These are phyloP conservation scores for Claviceps africana DNA, from an alignment of 2,329 filamentous ascomycete genomes.

Conservation along the genomic window DNA sequence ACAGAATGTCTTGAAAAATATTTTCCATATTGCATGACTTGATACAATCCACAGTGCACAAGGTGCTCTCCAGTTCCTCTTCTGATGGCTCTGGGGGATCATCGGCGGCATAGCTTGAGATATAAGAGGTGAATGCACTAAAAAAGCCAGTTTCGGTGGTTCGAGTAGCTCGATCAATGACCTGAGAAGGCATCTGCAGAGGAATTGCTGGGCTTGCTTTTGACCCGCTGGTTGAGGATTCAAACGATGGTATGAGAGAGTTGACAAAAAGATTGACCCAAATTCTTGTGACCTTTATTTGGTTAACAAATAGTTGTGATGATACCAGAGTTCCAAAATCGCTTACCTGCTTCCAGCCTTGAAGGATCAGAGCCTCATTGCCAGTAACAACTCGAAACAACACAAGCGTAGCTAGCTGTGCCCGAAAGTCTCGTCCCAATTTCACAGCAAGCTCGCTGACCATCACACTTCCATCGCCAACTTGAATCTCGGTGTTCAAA, in stretches of 20 bases:
- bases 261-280: conserved; percentile 95
- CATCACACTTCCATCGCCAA: conserved; percentile 86
- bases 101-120: conserved; percentile 96
- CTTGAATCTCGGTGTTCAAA: conserved; percentile 91
- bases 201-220: conserved; percentile 71
- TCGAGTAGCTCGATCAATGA: conserved; percentile 76
- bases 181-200: conserved; percentile 76
- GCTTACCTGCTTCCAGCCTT: conserved; percentile 68
- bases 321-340: neutral
- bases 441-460: conserved; percentile 95
- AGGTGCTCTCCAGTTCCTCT: conserved; percentile 88
- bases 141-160: conserved; percentile 73
- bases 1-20: conserved; percentile 73
- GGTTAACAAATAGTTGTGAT: conserved; percentile 8
- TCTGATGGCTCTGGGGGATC: conserved; percentile 95
- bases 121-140: conserved; percentile 88
- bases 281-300: conserved; percentile 63
- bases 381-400: conserved; percentile 82
- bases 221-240: conserved; percentile 45
- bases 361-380: conserved; percentile 61
- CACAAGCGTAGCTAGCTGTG: conserved; percentile 87
- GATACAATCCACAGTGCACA: conserved; percentile 88
- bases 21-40: conserved; percentile 75
- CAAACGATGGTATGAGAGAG: conserved; percentile 75
- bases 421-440: conserved; percentile 84